Conservation (phyloP, 2,329 filamentous ascomycete genomes). For the Nigrospora osmanthi region DNA sequence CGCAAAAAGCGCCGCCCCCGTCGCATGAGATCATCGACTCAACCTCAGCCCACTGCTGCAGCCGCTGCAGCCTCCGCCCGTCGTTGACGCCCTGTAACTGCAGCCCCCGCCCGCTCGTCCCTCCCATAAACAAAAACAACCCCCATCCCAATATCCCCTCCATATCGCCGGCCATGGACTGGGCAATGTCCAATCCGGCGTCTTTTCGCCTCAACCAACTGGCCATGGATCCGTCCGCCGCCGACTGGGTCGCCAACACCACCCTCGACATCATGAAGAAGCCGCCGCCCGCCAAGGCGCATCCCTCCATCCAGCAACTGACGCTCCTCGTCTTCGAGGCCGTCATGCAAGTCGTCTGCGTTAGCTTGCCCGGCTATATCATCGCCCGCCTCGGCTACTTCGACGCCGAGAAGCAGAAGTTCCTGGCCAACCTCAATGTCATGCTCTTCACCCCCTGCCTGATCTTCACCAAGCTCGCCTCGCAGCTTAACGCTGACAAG, state of each 20-base stretch:
- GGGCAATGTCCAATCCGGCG: constrained; percentile 27
- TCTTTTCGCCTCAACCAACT: constrained; percentile 31
- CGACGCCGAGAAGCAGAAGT: constrained; percentile 92
- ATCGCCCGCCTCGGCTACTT: constrained; percentile 87
- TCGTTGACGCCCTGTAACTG: too few species aligned
- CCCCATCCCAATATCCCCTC: too few species aligned
- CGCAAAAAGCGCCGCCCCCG: too few species aligned
- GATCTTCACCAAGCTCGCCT: constrained; percentile 95
- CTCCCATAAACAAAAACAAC: too few species aligned
- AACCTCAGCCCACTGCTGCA: too few species aligned
- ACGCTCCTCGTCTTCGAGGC: constrained; percentile 88
- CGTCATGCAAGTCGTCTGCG: constrained; percentile 89
- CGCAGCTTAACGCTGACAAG: constrained; percentile 87
- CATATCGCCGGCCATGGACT: constrained; percentile 12
- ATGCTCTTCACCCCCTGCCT: constrained; percentile 95
- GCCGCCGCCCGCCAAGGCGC: constrained; percentile 32
- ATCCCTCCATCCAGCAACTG: constrained; percentile 60
- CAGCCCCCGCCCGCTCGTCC: too few species aligned
- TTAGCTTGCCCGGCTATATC: constrained; percentile 89
- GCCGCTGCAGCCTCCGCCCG: too few species aligned
- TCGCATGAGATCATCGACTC: too few species aligned
- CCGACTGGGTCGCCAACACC: constrained; percentile 22
- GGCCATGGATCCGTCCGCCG: too few species aligned
- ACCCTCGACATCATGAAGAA: constrained; percentile 29
- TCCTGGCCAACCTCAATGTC: constrained; percentile 92